Conservation (phyloP, 2,329 filamentous ascomycete genomes). For the Phyllosticta capitalensis region DNA sequence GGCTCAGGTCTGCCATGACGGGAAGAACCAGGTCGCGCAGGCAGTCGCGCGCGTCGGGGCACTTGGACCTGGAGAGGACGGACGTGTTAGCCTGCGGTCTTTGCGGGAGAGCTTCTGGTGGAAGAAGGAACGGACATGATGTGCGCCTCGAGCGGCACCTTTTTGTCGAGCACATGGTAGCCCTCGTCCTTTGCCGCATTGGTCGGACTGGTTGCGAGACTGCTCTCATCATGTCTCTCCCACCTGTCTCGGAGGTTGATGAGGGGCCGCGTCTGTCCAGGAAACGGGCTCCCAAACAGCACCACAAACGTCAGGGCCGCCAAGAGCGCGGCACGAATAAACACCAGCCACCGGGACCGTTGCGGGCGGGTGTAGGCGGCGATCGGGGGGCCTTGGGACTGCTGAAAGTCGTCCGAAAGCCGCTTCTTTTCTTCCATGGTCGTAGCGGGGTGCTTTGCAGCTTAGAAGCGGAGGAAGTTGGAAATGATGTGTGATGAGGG, state of each 20-base stretch:
- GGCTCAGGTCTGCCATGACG: constrained; percentile 68
- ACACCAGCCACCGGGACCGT: constrained; percentile 15
- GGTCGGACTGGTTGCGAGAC: background rate
- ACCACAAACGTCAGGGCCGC: constrained; percentile 20
- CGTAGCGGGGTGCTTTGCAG: no score
- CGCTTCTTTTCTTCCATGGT: constrained; percentile 8
- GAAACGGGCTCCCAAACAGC: constrained; percentile 21
- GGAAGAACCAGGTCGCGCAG: constrained; percentile 73
- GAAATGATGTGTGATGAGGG: background rate
- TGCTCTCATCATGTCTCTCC: background rate
- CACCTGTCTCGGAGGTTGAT: background rate
- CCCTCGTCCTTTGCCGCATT: background rate
- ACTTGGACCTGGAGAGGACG: constrained; percentile 51
- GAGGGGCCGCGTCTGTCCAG: background rate
- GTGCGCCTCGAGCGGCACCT: constrained; percentile 79
- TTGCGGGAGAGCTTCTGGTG: background rate
- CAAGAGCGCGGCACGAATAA: constrained; percentile 19
- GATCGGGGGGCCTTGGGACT: background rate
- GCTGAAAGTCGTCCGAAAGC: background rate
- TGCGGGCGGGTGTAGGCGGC: constrained; percentile 10
- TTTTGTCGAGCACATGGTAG: constrained; percentile 13
- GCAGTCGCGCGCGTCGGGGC: constrained; percentile 81
- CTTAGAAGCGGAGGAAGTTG: background rate
- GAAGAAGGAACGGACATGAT: constrained; percentile 54
- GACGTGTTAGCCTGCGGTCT: background rate